Percentiles rank a stretch among this genome's conserved stretches.
These are phyloP conservation scores for Coemansia sp. DNA, from an alignment of 192 early-diverging fungal species.

Conservation along the genomic window DNA sequence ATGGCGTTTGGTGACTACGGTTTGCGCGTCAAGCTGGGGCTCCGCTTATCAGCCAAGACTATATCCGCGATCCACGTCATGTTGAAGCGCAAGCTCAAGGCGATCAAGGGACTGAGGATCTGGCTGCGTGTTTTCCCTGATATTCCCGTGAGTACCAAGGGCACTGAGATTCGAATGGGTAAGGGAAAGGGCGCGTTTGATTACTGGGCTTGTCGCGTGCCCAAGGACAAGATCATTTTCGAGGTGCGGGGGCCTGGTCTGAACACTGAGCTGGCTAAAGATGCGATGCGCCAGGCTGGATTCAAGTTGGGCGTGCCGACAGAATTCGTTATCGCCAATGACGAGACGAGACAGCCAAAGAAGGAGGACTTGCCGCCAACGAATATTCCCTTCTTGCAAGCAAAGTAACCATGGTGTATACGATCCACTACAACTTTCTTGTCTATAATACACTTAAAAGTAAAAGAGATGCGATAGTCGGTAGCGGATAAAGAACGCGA, in stretches of 20 bases:
- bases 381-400: constrained; percentile 46
- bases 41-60: constrained; percentile 78
- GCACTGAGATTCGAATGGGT: constrained; percentile 94
- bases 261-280: constrained; percentile 64
- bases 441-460: constrained; percentile 28
- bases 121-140: constrained; percentile 91
- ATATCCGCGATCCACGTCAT: constrained; percentile 74
- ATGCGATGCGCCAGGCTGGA: constrained; percentile 45
- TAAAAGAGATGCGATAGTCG: constrained; percentile 82
- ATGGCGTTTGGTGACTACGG: constrained; percentile 91
- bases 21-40: constrained; percentile 82
- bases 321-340: constrained; percentile 43
- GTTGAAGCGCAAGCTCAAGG: constrained; percentile 78
- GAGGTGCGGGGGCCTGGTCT: constrained; percentile 80
- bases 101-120: constrained; percentile 82
- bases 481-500: constrained; percentile 85
- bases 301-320: constrained; percentile 50
- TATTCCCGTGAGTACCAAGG: constrained; percentile 89
- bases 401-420: constrained; percentile 25
- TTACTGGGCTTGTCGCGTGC: constrained; percentile 89
- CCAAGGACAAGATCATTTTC: constrained; percentile 85
- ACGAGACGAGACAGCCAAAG: constrained; percentile 45
- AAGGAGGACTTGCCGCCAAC: constrained; percentile 45
- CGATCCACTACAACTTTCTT: neutral
- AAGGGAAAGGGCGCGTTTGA: constrained; percentile 96